phyloP scores from a whole-genome alignment of 495 filamentous ascomycete species.

The Penicillium cinerascens region DNA sequence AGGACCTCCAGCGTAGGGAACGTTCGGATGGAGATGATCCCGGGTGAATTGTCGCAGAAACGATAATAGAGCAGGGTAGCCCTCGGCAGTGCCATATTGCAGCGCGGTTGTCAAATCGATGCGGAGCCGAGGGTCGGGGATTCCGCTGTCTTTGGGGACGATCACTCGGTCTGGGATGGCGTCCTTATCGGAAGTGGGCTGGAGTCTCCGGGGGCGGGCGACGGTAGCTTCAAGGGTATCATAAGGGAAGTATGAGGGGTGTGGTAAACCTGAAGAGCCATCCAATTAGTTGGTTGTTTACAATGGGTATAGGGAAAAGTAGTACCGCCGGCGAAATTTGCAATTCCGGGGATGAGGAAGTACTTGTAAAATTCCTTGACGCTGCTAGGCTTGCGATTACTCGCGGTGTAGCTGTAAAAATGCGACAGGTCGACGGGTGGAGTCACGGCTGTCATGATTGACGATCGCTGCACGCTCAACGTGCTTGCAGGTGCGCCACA shows the following conservation, averaged over 20 bases:
- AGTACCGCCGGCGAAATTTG: conserved; percentile 82
- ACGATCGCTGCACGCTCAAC: conserved; percentile 19
- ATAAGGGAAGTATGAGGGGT: conserved; percentile 79
- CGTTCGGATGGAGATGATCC: conserved; percentile 71
- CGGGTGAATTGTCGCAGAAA: conserved; percentile 77
- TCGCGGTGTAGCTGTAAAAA: conserved; percentile 67
- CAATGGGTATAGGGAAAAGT: neutral
- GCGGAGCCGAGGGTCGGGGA: conserved; percentile 53
- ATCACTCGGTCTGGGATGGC: conserved; percentile 49
- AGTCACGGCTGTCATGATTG: conserved; percentile 21
- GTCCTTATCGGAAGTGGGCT: conserved; percentile 55
- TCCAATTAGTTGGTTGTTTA: neutral
- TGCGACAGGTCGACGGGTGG: conserved; percentile 72
- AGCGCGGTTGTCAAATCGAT: conserved; percentile 80
- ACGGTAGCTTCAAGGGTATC: conserved; percentile 83
- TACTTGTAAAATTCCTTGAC: conserved; percentile 85
- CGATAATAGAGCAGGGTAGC: conserved; percentile 68
- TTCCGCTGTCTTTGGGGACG: conserved; percentile 63
- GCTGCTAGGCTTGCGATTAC: conserved; percentile 55
- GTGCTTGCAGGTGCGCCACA: conserved; percentile 15
- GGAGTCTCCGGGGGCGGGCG: conserved; percentile 68
- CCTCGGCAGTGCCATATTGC: conserved; percentile 78
- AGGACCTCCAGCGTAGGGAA: conserved; percentile 73
- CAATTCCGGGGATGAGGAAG: conserved; percentile 74
- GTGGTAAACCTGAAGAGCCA: conserved; percentile 67